These are phyloP conservation scores for Solanum sejunctum DNA, from an alignment of 257 asterid genomes.

Conservation along the genomic window DNA sequence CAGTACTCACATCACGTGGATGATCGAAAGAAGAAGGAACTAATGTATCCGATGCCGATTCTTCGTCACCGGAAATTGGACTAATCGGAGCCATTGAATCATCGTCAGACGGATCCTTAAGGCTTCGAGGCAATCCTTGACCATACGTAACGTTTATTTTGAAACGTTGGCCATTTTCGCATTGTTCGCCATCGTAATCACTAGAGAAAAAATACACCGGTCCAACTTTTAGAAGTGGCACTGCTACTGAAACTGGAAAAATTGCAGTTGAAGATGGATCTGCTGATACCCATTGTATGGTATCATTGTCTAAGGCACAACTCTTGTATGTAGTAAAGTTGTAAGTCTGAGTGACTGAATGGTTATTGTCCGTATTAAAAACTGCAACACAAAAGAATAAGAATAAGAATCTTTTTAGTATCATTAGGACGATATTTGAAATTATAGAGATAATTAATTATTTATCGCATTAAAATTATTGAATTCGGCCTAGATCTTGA, in stretches of 20 bases:
- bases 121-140: constrained; percentile 52
- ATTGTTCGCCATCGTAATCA: constrained; percentile 87
- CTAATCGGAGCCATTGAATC: constrained; percentile 36
- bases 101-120: constrained; percentile 15
- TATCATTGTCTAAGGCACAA: constrained; percentile 50
- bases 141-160: constrained; percentile 53
- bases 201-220: constrained; percentile 57
- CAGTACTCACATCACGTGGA: constrained; percentile 43
- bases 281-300: constrained; percentile 49
- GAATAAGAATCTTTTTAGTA: not conserved
- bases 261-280: constrained; percentile 55
- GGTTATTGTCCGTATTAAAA: constrained; percentile 79
- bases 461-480: too few species aligned
- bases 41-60: constrained; percentile 57
- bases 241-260: constrained; percentile 25
- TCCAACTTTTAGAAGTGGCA: constrained; percentile 48
- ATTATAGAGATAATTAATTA: not conserved
- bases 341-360: constrained; percentile 71
- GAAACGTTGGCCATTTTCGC: constrained; percentile 49
- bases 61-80: constrained; percentile 43
- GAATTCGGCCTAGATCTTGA: too few species aligned
- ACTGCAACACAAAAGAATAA: constrained; percentile 27
- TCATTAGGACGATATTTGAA: not conserved
- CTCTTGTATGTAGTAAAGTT: constrained; percentile 43
- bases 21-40: constrained; percentile 62